Conservation (phyloP, 805 yeast genomes). For the Barnettozyma californica region DNA sequence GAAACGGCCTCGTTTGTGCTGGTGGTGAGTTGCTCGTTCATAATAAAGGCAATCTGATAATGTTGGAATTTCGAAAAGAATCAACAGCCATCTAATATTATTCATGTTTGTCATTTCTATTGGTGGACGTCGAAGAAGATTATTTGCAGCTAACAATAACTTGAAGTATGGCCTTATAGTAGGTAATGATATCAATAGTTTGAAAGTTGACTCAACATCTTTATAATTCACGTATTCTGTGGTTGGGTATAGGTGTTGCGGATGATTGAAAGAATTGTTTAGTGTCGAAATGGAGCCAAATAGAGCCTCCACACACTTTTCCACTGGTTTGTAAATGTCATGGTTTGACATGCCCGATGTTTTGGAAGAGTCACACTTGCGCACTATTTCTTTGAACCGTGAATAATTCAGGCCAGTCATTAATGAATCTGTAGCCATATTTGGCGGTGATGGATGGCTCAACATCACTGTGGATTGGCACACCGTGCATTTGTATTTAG, state of each 20-base stretch:
- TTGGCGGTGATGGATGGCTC: background rate
- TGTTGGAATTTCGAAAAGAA: conserved; percentile 65
- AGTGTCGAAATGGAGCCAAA: conserved; percentile 45
- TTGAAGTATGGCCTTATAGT: conserved; percentile 55
- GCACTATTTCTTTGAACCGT: conserved; percentile 3
- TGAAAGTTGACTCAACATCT: conserved; percentile 44
- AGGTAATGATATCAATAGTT: conserved; percentile 44
- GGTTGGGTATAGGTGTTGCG: conserved; percentile 21
- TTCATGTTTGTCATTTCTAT: conserved; percentile 32
- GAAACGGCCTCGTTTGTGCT: conserved; percentile 4
- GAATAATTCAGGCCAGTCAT: conserved; percentile 1
- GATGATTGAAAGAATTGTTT: conserved; percentile 48
- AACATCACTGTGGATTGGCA: conserved; percentile 48
- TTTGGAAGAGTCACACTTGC: conserved; percentile 5
- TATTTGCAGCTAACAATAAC: conserved; percentile 47
- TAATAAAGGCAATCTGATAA: conserved; percentile 42
- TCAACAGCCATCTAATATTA: conserved; percentile 53
- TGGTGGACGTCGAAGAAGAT: conserved; percentile 48
- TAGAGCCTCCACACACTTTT: conserved; percentile 37
- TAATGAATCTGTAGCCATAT: background rate
- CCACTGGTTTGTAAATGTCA: conserved; percentile 44
- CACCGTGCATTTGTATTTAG: conserved; percentile 51
- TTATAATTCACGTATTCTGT: conserved; percentile 39
- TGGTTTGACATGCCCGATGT: conserved; percentile 10
- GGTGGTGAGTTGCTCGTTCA: conserved; percentile 9